Percentiles rank a stretch among this genome's conserved stretches.
Conservation (phyloP, 176 grass and related monocot genomes). For the Phoenix dactylifera region DNA sequence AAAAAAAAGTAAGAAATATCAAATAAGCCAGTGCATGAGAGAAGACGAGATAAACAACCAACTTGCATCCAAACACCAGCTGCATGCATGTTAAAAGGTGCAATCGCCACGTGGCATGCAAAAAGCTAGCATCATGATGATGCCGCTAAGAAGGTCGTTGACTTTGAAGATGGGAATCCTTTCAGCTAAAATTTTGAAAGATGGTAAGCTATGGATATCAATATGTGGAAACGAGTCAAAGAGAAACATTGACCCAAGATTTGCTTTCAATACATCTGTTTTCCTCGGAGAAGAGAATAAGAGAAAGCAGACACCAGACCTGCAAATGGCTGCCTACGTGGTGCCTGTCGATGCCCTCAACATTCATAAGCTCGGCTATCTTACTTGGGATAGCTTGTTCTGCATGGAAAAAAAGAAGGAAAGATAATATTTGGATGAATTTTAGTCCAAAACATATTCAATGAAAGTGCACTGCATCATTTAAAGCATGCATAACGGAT, state of each 20-base stretch:
- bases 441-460: neutral
- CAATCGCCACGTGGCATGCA: too few species aligned
- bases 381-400: neutral
- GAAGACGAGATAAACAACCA: too few species aligned
- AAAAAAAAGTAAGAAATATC: too few species aligned
- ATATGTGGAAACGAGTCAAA: neutral
- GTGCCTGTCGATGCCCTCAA: slow-evolving; percentile 5
- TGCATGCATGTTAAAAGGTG: too few species aligned
- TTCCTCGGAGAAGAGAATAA: neutral
- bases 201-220: neutral
- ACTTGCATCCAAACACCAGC: too few species aligned
- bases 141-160: too few species aligned
- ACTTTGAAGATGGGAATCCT: too few species aligned
- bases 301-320: neutral
- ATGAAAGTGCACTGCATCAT: neutral
- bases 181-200: too few species aligned
- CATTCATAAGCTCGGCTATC: neutral
- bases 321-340: neutral
- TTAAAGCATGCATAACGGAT: neutral
- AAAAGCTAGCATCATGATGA: too few species aligned
- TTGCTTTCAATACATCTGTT: neutral
- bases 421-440: neutral
- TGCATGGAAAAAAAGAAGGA: neutral
- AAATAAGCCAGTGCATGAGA: too few species aligned
- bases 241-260: neutral